Conservation (phyloP, 495 filamentous ascomycete genomes). For the Aspergillus sclerotioniger region DNA sequence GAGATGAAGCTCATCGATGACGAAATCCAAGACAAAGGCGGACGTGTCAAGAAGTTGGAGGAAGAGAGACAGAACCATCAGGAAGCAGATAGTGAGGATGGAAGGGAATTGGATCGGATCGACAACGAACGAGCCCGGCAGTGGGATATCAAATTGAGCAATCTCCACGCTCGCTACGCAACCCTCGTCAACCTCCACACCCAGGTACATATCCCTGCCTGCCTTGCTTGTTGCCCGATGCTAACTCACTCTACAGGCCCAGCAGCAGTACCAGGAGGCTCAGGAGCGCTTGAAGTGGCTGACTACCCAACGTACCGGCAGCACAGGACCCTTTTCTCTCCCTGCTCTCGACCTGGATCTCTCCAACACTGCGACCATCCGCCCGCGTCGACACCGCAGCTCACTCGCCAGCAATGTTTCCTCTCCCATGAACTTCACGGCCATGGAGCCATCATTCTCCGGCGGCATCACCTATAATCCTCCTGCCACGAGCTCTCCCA, state of each 20-base stretch:
- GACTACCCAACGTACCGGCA: constrained; percentile 40
- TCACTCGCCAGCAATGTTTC: constrained; percentile 50
- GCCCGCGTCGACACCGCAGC: constrained; percentile 48
- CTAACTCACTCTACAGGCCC: constrained; percentile 28
- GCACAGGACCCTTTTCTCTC: constrained; percentile 43
- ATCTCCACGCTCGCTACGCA: constrained; percentile 52
- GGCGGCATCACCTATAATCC: constrained; percentile 42
- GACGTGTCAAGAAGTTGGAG: constrained; percentile 61
- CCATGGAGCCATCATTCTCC: constrained; percentile 38
- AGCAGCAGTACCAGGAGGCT: constrained; percentile 52
- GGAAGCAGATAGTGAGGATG: constrained; percentile 49
- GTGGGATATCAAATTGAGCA: constrained; percentile 50
- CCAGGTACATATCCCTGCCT: constrained; percentile 26
- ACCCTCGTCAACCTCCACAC: constrained; percentile 47
- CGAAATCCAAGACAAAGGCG: constrained; percentile 59
- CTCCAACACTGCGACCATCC: constrained; percentile 40
- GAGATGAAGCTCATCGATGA: constrained; percentile 60
- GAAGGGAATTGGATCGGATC: constrained; percentile 47
- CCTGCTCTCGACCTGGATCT: constrained; percentile 45
- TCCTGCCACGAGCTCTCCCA: constrained; percentile 47
- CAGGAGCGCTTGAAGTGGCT: constrained; percentile 53
- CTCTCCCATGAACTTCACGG: constrained; percentile 43
- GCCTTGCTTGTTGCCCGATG: background rate
- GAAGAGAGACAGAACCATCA: constrained; percentile 51
- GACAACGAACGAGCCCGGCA: constrained; percentile 58